Conservation (phyloP, 768 basidiomycete genomes). For the Piloderma croceum region DNA sequence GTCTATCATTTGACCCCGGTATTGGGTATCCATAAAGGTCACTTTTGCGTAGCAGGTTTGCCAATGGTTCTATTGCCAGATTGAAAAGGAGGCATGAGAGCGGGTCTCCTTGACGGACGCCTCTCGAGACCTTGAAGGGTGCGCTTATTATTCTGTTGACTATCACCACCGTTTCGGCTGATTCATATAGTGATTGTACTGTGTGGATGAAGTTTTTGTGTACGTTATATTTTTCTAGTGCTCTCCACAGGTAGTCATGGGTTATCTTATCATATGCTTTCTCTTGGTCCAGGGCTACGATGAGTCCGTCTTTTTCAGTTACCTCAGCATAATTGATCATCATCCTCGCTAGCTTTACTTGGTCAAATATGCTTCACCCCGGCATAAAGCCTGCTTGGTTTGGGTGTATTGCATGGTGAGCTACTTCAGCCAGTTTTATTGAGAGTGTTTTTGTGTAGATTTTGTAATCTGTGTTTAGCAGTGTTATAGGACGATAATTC, state of each 20-base stretch:
- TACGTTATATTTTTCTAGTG: background rate
- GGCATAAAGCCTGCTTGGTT: slow-evolving; percentile 23
- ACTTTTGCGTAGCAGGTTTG: slow-evolving; percentile 1
- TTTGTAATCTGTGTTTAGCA: slow-evolving; percentile 30
- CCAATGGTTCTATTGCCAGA: slow-evolving; percentile 12
- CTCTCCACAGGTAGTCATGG: slow-evolving; percentile 3
- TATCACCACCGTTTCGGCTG: slow-evolving; percentile 6
- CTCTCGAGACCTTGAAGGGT: slow-evolving; percentile 9
- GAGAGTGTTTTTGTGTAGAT: slow-evolving; percentile 22
- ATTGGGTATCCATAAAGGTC: slow-evolving; percentile 8
- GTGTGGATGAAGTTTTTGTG: slow-evolving; percentile 3
- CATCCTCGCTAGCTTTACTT: slow-evolving; percentile 1
- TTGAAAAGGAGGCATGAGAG: slow-evolving; percentile 13
- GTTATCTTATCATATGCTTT: slow-evolving; percentile 16
- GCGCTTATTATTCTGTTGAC: slow-evolving; percentile 15
- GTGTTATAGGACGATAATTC: slow-evolving; percentile 19
- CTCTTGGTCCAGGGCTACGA: slow-evolving; percentile 9
- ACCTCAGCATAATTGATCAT: background rate
- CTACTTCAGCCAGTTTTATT: slow-evolving; percentile 9
- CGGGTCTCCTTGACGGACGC: slow-evolving; percentile 14
- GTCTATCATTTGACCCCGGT: background rate
- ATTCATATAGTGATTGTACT: slow-evolving; percentile 1
- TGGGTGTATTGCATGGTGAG: slow-evolving; percentile 13
- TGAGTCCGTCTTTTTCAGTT: background rate
- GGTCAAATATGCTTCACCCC: slow-evolving; percentile 17